Evolutionary conservation across 2,329 filamentous ascomycete species (phyloP).

Genomic region (Phialophora chinensis): DNA sequence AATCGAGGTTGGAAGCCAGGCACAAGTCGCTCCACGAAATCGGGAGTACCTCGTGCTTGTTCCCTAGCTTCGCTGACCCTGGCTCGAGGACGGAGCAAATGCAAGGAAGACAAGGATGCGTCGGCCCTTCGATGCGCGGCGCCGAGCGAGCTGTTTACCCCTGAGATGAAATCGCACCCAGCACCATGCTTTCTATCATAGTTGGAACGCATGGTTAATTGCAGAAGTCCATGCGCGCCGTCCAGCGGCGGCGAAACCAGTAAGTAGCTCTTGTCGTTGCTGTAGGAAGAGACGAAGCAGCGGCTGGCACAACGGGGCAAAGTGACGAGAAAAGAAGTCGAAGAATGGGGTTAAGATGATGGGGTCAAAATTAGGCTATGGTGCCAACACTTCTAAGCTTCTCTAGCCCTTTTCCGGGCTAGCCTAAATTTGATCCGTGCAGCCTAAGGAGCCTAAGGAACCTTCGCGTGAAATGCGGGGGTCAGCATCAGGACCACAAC

Average conservation of each 20-base stretch:
- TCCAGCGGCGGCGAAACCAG: neutral
- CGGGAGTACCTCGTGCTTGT: neutral
- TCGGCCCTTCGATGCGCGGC: neutral
- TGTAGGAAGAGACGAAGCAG: neutral
- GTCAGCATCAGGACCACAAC: neutral
- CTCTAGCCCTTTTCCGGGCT: neutral
- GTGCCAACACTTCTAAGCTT: neutral
- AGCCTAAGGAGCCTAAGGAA: neutral
- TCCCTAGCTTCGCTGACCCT: neutral
- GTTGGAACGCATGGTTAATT: neutral
- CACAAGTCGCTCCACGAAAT: neutral
- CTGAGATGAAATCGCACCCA: neutral
- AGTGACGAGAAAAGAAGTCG: neutral
- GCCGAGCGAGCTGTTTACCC: neutral
- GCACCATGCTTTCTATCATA: neutral
- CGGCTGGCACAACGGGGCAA: neutral
- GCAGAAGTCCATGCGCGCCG: neutral
- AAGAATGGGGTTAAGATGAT: neutral
- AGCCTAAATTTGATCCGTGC: neutral
- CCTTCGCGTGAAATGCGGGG: neutral
- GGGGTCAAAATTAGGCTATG: constrained; percentile 20
- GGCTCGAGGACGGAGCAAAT: neutral
- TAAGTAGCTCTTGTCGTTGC: neutral
- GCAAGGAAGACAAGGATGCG: neutral
- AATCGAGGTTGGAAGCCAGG: neutral